Conservation (phyloP, 331 rosid species). For the Cydonia oblonga region DNA sequence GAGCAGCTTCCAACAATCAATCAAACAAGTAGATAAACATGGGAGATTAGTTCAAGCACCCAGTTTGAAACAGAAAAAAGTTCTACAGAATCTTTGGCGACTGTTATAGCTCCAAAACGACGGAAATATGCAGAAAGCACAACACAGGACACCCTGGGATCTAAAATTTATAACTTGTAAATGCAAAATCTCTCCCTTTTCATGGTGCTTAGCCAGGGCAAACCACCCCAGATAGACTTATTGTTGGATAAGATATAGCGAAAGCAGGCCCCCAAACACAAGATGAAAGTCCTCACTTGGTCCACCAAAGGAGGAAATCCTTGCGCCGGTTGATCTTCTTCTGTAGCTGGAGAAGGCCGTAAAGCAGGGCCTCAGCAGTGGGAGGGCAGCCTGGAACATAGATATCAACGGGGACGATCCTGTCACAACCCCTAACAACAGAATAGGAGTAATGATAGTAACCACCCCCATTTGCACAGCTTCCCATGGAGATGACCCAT, state of each 20-base stretch:
- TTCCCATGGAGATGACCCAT: constrained; percentile 99
- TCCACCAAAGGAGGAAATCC: constrained; percentile 96
- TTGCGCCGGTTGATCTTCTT: constrained; percentile 97
- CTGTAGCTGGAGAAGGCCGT: constrained; percentile 96
- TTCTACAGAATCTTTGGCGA: constrained; percentile 8
- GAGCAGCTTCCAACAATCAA: constrained; percentile 12
- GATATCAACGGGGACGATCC: constrained; percentile 93
- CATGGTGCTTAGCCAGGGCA: constrained; percentile 34
- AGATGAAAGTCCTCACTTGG: constrained; percentile 44
- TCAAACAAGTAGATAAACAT: background rate
- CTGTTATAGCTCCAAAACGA: constrained; percentile 3
- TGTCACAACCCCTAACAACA: constrained; percentile 90
- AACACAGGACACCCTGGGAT: constrained; percentile 10
- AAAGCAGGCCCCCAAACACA: constrained; percentile 9
- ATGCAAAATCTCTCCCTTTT: constrained; percentile 29
- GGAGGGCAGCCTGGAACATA: constrained; percentile 99
- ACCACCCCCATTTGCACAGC: constrained; percentile 99
- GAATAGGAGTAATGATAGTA: constrained; percentile 96
- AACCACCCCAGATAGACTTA: constrained; percentile 30
- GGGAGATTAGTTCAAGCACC: background rate
- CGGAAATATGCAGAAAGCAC: background rate
- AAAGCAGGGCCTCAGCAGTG: constrained; percentile 86
- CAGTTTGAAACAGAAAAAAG: background rate
- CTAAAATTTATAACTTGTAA: constrained; percentile 18
- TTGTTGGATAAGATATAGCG: constrained; percentile 23